Evolutionary conservation across 2,329 filamentous ascomycete species (phyloP).

Genomic region (Xylaria digitata): DNA sequence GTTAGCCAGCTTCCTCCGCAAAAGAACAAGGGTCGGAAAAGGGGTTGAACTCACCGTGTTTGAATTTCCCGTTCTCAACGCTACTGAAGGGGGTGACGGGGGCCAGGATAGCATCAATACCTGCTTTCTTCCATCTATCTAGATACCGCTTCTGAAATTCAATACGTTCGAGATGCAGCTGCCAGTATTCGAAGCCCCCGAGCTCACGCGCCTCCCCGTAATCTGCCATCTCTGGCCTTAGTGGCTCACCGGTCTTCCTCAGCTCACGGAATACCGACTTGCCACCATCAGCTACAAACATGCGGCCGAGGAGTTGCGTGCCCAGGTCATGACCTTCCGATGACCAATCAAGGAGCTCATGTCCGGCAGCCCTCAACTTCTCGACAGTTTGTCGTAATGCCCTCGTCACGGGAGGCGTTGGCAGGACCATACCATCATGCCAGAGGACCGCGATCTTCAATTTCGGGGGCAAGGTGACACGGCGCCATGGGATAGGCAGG

Average conservation of each 20-base stretch:
- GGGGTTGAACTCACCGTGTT: conserved; percentile 52
- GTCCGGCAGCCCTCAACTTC: conserved; percentile 58
- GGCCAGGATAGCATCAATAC: conserved; percentile 71
- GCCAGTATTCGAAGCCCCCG: conserved; percentile 60
- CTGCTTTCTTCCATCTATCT: conserved; percentile 58
- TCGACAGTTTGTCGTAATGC: conserved; percentile 62
- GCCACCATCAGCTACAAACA: conserved; percentile 63
- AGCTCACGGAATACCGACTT: conserved; percentile 55
- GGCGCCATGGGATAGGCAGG: conserved; percentile 68
- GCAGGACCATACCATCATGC: conserved; percentile 72
- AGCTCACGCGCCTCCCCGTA: conserved; percentile 53
- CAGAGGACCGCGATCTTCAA: conserved; percentile 71
- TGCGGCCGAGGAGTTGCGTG: conserved; percentile 53
- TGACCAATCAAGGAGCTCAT: conserved; percentile 66
- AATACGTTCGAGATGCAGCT: conserved; percentile 58
- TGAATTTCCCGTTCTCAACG: conserved; percentile 57
- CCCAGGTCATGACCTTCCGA: conserved; percentile 58
- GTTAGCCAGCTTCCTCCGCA: conserved; percentile 9
- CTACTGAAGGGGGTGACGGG: conserved; percentile 62
- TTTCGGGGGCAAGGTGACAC: conserved; percentile 50
- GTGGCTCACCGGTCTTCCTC: conserved; percentile 56
- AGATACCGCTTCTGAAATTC: conserved; percentile 60
- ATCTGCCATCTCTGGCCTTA: conserved; percentile 45
- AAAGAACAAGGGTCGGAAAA: neutral
- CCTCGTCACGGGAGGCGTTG: conserved; percentile 72